Conservation (phyloP, 305 asterid species). For the Solanum aculeatissimum region DNA sequence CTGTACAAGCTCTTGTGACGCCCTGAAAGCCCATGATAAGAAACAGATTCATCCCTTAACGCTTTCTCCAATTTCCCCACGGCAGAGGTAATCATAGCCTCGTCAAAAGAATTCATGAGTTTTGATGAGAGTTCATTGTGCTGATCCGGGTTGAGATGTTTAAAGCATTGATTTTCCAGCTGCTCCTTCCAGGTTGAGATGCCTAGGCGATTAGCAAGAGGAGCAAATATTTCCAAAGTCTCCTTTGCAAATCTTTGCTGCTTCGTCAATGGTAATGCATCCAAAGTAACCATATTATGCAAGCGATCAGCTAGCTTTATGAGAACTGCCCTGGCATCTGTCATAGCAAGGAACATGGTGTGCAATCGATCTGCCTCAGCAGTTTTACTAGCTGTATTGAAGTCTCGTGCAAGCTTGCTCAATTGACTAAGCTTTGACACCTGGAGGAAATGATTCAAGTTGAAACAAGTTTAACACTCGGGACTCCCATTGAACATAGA, state of each 20-base stretch:
- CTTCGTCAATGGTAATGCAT: slow-evolving; percentile 56
- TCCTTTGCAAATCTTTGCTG: slow-evolving; percentile 93
- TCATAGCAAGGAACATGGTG: slow-evolving; percentile 96
- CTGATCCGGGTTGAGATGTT: slow-evolving; percentile 59
- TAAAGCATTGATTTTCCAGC: slow-evolving; percentile 86
- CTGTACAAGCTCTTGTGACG: slow-evolving; percentile 89
- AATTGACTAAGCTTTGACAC: slow-evolving; percentile 91
- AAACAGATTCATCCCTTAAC: slow-evolving; percentile 37
- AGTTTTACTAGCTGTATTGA: slow-evolving; percentile 77
- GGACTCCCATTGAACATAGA: not conserved
- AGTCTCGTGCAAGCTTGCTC: slow-evolving; percentile 93
- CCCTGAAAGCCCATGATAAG: slow-evolving; percentile 59
- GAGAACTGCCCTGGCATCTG: slow-evolving; percentile 93
- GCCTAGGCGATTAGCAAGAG: slow-evolving; percentile 85
- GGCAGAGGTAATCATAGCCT: slow-evolving; percentile 54
- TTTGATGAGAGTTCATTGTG: slow-evolving; percentile 62
- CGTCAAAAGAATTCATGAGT: slow-evolving; percentile 49
- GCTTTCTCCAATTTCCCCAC: slow-evolving; percentile 63
- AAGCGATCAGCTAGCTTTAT: slow-evolving; percentile 90
- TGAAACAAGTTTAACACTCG: not conserved
- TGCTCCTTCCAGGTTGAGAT: slow-evolving; percentile 85
- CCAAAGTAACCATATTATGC: slow-evolving; percentile 91
- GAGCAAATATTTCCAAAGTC: slow-evolving; percentile 85
- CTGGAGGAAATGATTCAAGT: slow-evolving; percentile 16
- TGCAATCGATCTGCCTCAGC: slow-evolving; percentile 85